Base-by-base conservation (phyloP, 352 stramenopile genomes). In the Globisporangium cystogenes region DNA sequence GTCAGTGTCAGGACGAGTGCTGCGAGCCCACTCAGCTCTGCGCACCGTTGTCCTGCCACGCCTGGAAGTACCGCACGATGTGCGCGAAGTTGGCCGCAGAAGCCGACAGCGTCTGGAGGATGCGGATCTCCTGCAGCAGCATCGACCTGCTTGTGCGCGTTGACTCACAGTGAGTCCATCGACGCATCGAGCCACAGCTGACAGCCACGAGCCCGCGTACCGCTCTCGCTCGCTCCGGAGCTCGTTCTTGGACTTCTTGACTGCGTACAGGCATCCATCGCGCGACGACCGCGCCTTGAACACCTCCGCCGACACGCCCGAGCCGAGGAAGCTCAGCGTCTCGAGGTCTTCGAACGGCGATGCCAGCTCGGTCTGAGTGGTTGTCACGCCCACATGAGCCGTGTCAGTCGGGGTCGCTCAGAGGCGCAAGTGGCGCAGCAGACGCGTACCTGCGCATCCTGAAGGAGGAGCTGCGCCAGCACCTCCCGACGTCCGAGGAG, bases 31-130 rank as follows among this genome's bases (percentile, higher is more conserved):
- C n/a, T n/a, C n/a, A n/a, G 15, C 7, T n/a, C 55, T 10, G n/a
- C n/a, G n/a, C 55, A 89, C 82, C 76, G 74, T 93, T 80, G 74
- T 98, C 76, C 61, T 96, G 87, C 88, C 91, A 98, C 1, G 95
- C 93, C 67, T 98, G 90, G 63, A 98, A 91, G 65, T 98, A 98
- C 18, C 90, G 73, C 3, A 98, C 87, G 62, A 98, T 88, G 53
- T 98, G 87, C 10, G 77, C 65, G 41, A 87, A 88, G 51, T 74
- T 69, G 2, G 55, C 37, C n/a, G 40, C 60, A 1, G 70, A 76
- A 1, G 60, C 35, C 14, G 60, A 40, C 7, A 91, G 42, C 1
- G 71, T 57, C 55, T 86, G 56, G 12, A 86, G 54, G 18, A 87
- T 72, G 6, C 54, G 36, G 37, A 92, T 87, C 52, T 94, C 83